phyloP scores from a whole-genome alignment of 1,139 yeast species.

The Petasospora fabianii region DNA sequence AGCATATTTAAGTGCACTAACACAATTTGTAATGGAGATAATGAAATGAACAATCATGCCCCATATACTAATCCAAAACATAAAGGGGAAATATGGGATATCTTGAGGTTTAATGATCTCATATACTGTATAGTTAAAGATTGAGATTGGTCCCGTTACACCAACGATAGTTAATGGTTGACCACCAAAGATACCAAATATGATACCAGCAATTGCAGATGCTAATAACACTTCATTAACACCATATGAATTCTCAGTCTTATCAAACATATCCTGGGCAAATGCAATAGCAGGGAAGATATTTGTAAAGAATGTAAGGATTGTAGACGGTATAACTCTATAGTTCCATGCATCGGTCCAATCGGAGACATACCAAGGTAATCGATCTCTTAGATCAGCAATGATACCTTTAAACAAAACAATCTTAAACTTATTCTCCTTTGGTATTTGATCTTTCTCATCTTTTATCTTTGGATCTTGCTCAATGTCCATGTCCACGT shows the following conservation, averaged over 20 bases:
- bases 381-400: slow-evolving; percentile 32
- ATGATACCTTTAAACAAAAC: slow-evolving; percentile 27
- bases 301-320: slow-evolving; percentile 84
- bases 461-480: no score
- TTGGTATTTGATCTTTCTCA: no score
- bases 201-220: slow-evolving; percentile 84
- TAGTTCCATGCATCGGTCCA: slow-evolving; percentile 83
- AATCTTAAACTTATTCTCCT: background rate
- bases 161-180: slow-evolving; percentile 97
- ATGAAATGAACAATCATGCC: slow-evolving; percentile 75
- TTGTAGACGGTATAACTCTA: slow-evolving; percentile 81
- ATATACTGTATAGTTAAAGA: slow-evolving; percentile 88
- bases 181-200: slow-evolving; percentile 81
- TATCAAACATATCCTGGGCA: slow-evolving; percentile 95
- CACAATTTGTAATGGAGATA: slow-evolving; percentile 68
- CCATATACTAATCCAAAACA: slow-evolving; percentile 97
- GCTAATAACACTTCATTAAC: slow-evolving; percentile 84
- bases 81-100: slow-evolving; percentile 69
- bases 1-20: slow-evolving; percentile 65
- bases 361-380: slow-evolving; percentile 70
- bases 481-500: no score
- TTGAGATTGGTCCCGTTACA: slow-evolving; percentile 91
- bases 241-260: slow-evolving; percentile 82
- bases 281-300: slow-evolving; percentile 91
- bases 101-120: slow-evolving; percentile 58